Evolutionary conservation across 176 grass and related monocot species (phyloP).

Genomic region (Eleusine indica): DNA sequence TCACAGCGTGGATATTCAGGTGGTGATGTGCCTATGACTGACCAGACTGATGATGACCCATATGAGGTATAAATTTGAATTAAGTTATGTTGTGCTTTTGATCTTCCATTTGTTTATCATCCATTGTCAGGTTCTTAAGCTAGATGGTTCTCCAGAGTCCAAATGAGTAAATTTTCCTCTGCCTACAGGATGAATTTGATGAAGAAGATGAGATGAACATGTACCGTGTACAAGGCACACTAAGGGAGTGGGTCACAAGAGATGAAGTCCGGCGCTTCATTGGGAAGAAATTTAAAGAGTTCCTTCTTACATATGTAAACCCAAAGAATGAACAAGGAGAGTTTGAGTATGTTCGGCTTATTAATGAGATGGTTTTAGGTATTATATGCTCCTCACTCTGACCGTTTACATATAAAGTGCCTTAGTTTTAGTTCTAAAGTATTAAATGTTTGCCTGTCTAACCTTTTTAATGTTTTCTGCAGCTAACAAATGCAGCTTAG

Average conservation of each 20-base stretch:
- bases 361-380: constrained; percentile 99
- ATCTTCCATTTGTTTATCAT: constrained; percentile 14
- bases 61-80: constrained; percentile 63
- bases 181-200: constrained; percentile 91
- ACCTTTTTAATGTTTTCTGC: constrained; percentile 34
- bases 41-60: constrained; percentile 89
- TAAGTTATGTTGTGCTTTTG: constrained; percentile 5
- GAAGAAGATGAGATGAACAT: constrained; percentile 97
- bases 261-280: constrained; percentile 97
- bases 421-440: constrained; percentile 1
- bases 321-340: constrained; percentile 97
- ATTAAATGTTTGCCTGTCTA: constrained; percentile 11
- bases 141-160: neutral
- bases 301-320: constrained; percentile 93
- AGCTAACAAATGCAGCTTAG: constrained; percentile 96
- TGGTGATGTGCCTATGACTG: constrained; percentile 84
- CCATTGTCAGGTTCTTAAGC: neutral
- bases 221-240: constrained; percentile 93
- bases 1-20: constrained; percentile 77
- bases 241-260: constrained; percentile 95
- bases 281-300: constrained; percentile 98
- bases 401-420: constrained; percentile 4
- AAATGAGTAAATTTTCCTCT: constrained; percentile 1
- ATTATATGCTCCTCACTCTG: constrained; percentile 24
- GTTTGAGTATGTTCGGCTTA: constrained; percentile 87